These are phyloP conservation scores for Pichia cactophila DNA, from an alignment of 1,139 yeast species.

Conservation along the genomic window DNA sequence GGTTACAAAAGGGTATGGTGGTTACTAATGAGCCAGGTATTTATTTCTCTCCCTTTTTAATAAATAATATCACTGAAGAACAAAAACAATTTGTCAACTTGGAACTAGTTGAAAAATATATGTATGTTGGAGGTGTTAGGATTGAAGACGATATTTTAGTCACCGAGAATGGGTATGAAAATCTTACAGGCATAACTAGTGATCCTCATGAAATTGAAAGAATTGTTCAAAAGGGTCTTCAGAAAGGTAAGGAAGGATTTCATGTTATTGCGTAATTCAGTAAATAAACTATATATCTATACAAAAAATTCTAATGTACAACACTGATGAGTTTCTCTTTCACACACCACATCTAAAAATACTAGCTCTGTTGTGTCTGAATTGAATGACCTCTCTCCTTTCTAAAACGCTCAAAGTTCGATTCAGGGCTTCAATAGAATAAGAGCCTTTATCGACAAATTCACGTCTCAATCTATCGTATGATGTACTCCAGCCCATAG, in stretches of 20 bases:
- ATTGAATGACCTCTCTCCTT: conserved; percentile 77
- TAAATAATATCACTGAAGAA: conserved; percentile 55
- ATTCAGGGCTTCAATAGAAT: conserved; percentile 68
- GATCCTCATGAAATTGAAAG: conserved; percentile 75
- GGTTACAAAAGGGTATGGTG: conserved; percentile 68
- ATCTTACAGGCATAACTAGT: conserved; percentile 73
- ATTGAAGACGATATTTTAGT: conserved; percentile 89
- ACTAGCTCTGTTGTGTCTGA: conserved; percentile 83
- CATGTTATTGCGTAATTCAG: conserved; percentile 44
- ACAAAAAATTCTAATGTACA: background rate
- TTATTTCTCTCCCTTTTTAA: conserved; percentile 77
- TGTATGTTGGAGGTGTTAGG: conserved; percentile 91
- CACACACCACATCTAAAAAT: conserved; percentile 70
- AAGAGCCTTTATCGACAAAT: conserved; percentile 60
- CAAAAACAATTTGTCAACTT: conserved; percentile 56
- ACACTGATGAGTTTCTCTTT: background rate
- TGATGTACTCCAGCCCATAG: conserved; percentile 95
- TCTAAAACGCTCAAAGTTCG: conserved; percentile 77
- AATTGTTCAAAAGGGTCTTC: conserved; percentile 64
- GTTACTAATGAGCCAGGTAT: conserved; percentile 94
- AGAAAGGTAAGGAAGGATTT: conserved; percentile 52
- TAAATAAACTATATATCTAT: background rate
- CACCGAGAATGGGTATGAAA: conserved; percentile 69
- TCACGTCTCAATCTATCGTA: conserved; percentile 78
- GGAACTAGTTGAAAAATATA: conserved; percentile 64